Evolutionary conservation across 1,139 yeast genomes (phyloP), one percentile per base, ranked within the genome.

Genomic region (Sugiyamaella novakii): DNA sequence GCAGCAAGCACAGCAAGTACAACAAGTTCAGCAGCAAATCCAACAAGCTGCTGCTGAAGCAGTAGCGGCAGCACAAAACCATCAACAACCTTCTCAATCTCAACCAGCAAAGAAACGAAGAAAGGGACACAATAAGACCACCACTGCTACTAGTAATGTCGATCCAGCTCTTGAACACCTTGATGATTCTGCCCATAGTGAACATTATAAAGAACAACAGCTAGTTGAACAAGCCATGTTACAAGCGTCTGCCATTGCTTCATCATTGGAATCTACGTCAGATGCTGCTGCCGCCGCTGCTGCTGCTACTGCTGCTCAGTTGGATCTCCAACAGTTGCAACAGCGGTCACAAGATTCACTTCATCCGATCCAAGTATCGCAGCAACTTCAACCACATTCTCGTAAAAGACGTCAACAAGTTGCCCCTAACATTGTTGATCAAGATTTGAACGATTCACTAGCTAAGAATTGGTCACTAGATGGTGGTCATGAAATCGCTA

Each of bases 171-270:
- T 56, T 29, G 58, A 52, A 46, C 53, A 51, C 35, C 38, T 53
- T 8, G 59, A 51, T 31, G 56, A 51, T 36, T 17, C 29, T 28
- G 8, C 43, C 8, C 46, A 43, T 7, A 39, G 43, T 14, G 49
- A 48, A 22, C 43, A 44, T 35, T 50, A 53, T n/a, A 51, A 54
- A 31, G 56, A 58, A 31, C 61, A 56, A 47, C 50, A 55, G 17
- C 56, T 57, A 22, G 54, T 60, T 14, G 57, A 60, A 42, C 61
- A 59, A 30, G 66, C 66, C 5, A 56, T 62, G 51, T 45, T 59
- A 29, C 62, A 61, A 35, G 65, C 65, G 0, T 54, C 62, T 2
- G 62, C 60, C 8, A 58, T 62, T 49, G 65, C 59, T 8, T 50
- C 60, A 11, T 53, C 58, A 2, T 45, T 54, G 33, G 33, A 29